These are phyloP conservation scores for Magnolia officinalis DNA, from an alignment of 164 flowering plant genomes.

Conservation along the genomic window DNA sequence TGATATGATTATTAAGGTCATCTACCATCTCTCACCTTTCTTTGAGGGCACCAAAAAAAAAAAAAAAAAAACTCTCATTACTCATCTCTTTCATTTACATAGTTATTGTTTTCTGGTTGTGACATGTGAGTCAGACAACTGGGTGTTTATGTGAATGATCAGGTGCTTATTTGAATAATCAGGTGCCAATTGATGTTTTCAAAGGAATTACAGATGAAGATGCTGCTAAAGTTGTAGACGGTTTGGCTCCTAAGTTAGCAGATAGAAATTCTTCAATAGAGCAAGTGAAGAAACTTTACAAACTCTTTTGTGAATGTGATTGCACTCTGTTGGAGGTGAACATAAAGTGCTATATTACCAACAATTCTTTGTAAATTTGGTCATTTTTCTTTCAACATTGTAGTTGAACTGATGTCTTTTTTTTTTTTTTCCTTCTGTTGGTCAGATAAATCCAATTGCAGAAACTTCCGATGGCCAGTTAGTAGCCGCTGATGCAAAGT, in stretches of 20 bases:
- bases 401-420: not conserved
- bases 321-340: conserved; percentile 92
- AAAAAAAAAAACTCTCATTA: no score
- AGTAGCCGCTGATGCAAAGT: conserved; percentile 98
- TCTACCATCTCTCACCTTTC: not conserved
- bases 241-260: conserved; percentile 75
- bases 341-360: conserved; percentile 1
- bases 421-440: not conserved
- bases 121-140: not conserved
- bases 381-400: not conserved
- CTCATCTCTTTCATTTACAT: not conserved
- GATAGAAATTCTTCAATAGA: conserved; percentile 73
- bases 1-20: conserved; percentile 91
- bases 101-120: not conserved
- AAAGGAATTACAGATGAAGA: conserved; percentile 96
- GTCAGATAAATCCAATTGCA: conserved; percentile 90
- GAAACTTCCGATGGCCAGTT: conserved; percentile 83
- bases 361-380: not conserved
- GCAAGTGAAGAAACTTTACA: conserved; percentile 94
- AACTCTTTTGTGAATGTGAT: conserved; percentile 76
- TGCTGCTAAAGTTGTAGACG: conserved; percentile 99
- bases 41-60: not conserved
- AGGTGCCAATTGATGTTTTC: conserved; percentile 97
- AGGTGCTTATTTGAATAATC: conserved; percentile 5
- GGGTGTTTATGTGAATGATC: no score